phyloP scores from a whole-genome alignment of 2,329 filamentous ascomycete species.

The Colletotrichum cordylinicola region DNA sequence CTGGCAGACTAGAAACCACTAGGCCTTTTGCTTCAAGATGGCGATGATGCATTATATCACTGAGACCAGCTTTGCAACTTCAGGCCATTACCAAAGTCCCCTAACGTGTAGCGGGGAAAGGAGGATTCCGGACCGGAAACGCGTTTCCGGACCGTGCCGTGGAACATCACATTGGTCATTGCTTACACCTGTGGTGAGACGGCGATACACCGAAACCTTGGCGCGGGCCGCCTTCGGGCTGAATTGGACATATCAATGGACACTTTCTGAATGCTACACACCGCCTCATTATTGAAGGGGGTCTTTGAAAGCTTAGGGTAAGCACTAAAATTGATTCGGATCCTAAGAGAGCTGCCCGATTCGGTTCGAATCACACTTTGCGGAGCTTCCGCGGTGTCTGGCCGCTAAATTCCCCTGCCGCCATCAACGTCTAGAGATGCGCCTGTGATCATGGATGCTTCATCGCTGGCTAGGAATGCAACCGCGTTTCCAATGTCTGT shows the following conservation, averaged over 20 bases:
- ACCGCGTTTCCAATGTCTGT: not conserved
- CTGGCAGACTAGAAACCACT: not conserved
- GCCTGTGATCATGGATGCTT: not conserved
- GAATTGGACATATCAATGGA: not conserved
- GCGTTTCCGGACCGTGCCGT: not conserved
- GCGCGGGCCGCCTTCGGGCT: not conserved
- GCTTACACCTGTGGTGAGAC: not conserved
- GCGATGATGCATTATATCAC: not conserved
- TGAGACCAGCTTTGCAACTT: not conserved
- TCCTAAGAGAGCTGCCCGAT: not conserved
- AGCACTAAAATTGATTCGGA: not conserved
- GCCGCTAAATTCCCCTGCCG: not conserved
- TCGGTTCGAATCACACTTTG: not conserved
- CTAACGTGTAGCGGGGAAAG: not conserved
- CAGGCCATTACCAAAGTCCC: not conserved
- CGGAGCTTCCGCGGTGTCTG: not conserved
- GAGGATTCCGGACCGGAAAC: not conserved
- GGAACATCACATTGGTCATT: not conserved
- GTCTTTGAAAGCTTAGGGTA: not conserved
- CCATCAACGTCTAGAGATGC: not conserved
- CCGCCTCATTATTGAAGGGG: not conserved
- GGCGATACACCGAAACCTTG: not conserved
- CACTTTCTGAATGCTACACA: not conserved
- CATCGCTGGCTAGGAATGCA: not conserved
- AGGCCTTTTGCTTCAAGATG: fast-evolving